A percentile compares a stretch with the other conserved stretches of the same genome.
These are phyloP conservation scores for Kwoniella shandongensis DNA, from an alignment of 768 basidiomycete genomes.

Conservation along the genomic window DNA sequence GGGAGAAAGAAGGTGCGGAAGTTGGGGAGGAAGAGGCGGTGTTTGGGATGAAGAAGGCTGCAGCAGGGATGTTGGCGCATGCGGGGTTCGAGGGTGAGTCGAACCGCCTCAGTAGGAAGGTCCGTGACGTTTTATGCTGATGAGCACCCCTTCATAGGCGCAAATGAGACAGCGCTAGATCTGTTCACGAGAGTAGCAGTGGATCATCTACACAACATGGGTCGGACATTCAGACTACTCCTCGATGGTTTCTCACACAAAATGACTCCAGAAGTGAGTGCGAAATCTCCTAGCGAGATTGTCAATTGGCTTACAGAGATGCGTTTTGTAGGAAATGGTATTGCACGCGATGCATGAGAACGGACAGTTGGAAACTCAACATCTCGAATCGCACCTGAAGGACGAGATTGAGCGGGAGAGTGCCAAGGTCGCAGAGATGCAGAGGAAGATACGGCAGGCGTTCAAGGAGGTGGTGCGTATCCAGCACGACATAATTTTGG, in stretches of 20 bases:
- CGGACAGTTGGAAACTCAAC: constrained; percentile 71
- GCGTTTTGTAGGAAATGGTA: constrained; percentile 74
- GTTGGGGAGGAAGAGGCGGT: constrained; percentile 41
- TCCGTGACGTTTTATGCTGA: neutral
- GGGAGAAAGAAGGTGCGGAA: constrained; percentile 37
- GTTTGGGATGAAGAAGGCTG: constrained; percentile 33
- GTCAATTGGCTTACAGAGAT: neutral
- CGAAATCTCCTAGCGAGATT: neutral
- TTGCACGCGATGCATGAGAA: constrained; percentile 88
- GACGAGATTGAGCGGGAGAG: constrained; percentile 87
- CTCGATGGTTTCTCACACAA: constrained; percentile 74
- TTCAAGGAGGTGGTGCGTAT: constrained; percentile 74
- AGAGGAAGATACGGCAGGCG: constrained; percentile 79
- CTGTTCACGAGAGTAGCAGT: constrained; percentile 73
- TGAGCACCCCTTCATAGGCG: constrained; percentile 57
- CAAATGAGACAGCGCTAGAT: constrained; percentile 73
- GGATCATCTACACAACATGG: constrained; percentile 81
- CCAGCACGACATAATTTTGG: neutral
- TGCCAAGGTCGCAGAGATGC: constrained; percentile 69
- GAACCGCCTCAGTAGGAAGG: neutral
- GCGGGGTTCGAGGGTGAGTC: constrained; percentile 82
- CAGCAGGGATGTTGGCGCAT: constrained; percentile 68
- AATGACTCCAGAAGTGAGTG: constrained; percentile 78
- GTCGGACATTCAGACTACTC: constrained; percentile 76
- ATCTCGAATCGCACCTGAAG: constrained; percentile 80